Conservation (phyloP, 2,329 filamentous ascomycete genomes). For the Neocatenulostroma microsporum region DNA sequence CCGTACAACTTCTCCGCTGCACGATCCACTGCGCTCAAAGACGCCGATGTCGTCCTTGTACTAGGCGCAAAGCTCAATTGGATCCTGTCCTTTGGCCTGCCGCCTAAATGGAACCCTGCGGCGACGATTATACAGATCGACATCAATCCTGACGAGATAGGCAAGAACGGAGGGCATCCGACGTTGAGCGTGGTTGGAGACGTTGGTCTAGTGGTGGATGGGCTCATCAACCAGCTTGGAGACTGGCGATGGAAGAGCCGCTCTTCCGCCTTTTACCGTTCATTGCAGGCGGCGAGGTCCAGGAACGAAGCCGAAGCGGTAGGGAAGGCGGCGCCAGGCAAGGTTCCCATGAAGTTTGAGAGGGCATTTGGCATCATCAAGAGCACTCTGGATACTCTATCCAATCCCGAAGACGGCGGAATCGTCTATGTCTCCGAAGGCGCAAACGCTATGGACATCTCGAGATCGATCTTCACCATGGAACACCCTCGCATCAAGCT, state of each 20-base stretch:
- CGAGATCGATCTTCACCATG: conserved; percentile 47
- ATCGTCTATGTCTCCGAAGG: conserved; percentile 53
- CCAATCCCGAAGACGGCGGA: conserved; percentile 38
- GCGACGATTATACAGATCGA: conserved; percentile 51
- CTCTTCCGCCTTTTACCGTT: conserved; percentile 28
- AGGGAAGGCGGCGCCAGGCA: conserved; percentile 35
- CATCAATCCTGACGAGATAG: conserved; percentile 47
- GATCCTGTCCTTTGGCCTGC: conserved; percentile 51
- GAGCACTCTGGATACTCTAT: conserved; percentile 39
- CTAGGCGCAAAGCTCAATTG: conserved; percentile 51
- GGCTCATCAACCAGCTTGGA: conserved; percentile 37
- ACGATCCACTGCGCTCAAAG: conserved; percentile 45
- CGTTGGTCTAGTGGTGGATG: conserved; percentile 41
- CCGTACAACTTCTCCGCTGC: conserved; percentile 47
- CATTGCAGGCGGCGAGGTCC: conserved; percentile 29
- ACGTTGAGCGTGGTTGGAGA: conserved; percentile 47
- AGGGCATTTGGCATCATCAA: conserved; percentile 49
- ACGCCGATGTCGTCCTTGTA: conserved; percentile 49
- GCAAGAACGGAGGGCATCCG: conserved; percentile 43
- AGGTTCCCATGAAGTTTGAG: conserved; percentile 43
- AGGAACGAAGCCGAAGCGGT: conserved; percentile 44
- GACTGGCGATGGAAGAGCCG: conserved; percentile 39
- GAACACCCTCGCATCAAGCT: conserved; percentile 48
- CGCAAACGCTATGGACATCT: conserved; percentile 56
- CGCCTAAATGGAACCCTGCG: conserved; percentile 46